Base-by-base conservation (phyloP, 257 asterid species). In the Petunia axillaris region DNA sequence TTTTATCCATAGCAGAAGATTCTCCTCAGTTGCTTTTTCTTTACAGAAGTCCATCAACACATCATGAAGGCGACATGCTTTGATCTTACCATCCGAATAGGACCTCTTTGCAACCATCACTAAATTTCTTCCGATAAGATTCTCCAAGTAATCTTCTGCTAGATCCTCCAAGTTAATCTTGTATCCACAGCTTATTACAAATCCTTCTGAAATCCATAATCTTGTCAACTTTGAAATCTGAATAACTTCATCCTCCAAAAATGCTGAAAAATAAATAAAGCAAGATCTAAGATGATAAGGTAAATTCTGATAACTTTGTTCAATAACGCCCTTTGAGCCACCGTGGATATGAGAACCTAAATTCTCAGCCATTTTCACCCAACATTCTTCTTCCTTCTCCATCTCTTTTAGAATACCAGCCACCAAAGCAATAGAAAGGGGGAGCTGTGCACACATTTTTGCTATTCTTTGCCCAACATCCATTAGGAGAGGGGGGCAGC, bases 331-430 rank as follows among this genome's bases (percentile, higher is more conserved):
- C 44, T 68, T 68, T 40, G 40, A 38, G 1, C 52, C 79, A 36
- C 46, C 63, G 0, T 4, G 41, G 0, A 74, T 16, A 25, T 48
- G 16, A 43, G 59, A 15, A 44, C 36, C 16, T 50, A 46, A 8
- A 15, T 16, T 71, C 37, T 50, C 57, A 2, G 58, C 39, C 8
- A 71, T 13, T 13, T 71, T 54, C 9, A 43, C 38, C 60, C 77
- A 71, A 25, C 3, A 46, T 3, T 44, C 58, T 46, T 13, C 25
- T 15, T 43, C 44, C 39, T 50, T 71, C 59, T 71, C 77, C 38
- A 14, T 71, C 40, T 71, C 50, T 71, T 25, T 39, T 6, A 71
- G 77, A 71, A 71, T 25, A n/a, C 60, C 59, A 25, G 41, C 40
- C 7, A 46, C 57, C 46, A 50, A n/a, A 44, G 37, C 77, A 10